Evolutionary conservation across 208 protist species (phyloP), one percentile per base, ranked within the genome.

Genomic region (Crithidia mellificae): DNA sequence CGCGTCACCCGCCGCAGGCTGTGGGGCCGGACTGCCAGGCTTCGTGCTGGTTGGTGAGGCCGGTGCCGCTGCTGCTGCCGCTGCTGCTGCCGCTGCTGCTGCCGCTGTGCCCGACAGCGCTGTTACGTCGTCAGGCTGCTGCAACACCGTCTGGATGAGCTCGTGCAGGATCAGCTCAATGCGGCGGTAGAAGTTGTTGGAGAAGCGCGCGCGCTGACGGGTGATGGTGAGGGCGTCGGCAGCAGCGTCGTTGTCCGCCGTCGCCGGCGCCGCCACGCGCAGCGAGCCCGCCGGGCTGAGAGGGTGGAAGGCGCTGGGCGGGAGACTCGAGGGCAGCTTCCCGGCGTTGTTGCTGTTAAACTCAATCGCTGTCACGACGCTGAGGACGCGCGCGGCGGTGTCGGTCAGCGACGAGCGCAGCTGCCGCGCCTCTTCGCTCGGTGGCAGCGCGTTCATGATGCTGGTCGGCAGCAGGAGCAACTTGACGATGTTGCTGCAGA

Each of bases 391-490:
- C 11, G 67, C 69, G 11, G 68, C 72, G 25, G 70, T 66, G 54
- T 65, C 73, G 32, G 76, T 76, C 39, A 83, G 57, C 2, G 64
- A 69, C n/a, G 50, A 41, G n/a, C 80, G 83, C 49, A 88, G 78
- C 61, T 73, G 59, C 8, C n/a, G 47, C 38, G 77, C 47, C 54
- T 70, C 68, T 20, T 77, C 59, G 27, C 64, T 62, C 25, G 41
- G 11, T 44, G 62, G 77, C 38, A 70, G 70, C 32, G 73, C 63
- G 51, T 75, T 85, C 58, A 92, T 80, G 30, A 92, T 76, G 75
- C 89, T 92, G 24, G 75, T 89, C 9, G 85, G 89, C 39, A 89
- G 73, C 38, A 95, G 67, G 27, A 95, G 81, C 36, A 95, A 86
- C 51, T 88, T 88, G 32, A 92, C 70, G 64, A 95, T 86, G 73